Evolutionary conservation across 345 rosid species (phyloP), one percentile per base, ranked within the genome.

Genomic region (Salix exigua): DNA sequence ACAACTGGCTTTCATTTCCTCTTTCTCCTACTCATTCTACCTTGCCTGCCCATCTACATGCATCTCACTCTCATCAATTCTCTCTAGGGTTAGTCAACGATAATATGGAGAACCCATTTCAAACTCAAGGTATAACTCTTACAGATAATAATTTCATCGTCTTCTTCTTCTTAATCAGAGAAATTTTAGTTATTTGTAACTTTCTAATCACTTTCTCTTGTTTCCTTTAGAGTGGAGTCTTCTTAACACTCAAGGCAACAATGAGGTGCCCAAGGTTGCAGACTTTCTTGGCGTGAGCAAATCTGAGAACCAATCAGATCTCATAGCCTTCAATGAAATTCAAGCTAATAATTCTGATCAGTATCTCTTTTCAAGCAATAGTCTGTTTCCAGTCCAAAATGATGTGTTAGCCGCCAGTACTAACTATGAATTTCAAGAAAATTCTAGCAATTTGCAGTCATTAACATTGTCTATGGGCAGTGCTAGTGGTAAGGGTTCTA

Each of bases 1-100:
- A 96, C 88, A 96, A 94, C 89, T 96, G 99, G 98, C 98, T 96
- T 28, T 90, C 97, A 1, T 96, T 96, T 78, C 98, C 99, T 16
- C 92, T 92, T 74, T 94, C 97, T 79, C 98, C 97, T 11, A 84
- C 88, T 50, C 90, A 89, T 77, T 72, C 97, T 71, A 84, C 97
- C 42, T 71, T 92, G 82, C 96, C 88, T 42, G 73, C 90, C 67
- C 94, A 91, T 77, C 83, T 93, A 9, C 92, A 93, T 67, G 37
- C 95, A n/a, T 79, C 94, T 73, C 96, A 92, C 33, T 61, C 91
- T 73, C 90, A 91, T 73, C 98, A 93, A 33, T 94, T 94, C 77
- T 90, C 93, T 82, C 80, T 92, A 46, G 99, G 98, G 66, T 79
- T 91, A 76, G 92, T 91, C 71, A 88, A 82, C 85, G 98, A 92